These are phyloP conservation scores for Conticribra guillardii DNA, from an alignment of 108 stramenopile genomes.

Conservation along the genomic window DNA sequence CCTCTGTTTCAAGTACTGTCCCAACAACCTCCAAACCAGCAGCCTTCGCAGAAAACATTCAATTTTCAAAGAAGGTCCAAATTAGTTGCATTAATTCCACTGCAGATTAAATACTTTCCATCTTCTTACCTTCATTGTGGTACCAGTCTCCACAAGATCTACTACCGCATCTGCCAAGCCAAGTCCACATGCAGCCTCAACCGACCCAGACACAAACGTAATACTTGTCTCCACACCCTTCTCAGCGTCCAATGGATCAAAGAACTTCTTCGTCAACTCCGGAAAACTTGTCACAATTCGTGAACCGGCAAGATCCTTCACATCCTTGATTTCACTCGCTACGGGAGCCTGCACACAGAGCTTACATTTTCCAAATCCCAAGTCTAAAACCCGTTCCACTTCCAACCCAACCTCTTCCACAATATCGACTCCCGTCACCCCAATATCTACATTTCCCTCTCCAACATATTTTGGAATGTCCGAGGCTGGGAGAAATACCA, in stretches of 20 bases:
- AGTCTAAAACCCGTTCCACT: constrained; percentile 86
- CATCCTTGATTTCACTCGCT: constrained; percentile 68
- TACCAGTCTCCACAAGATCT: constrained; percentile 97
- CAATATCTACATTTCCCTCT: constrained; percentile 95
- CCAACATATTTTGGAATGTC: constrained; percentile 97
- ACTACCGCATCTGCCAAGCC: constrained; percentile 98
- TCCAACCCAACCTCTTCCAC: constrained; percentile 80
- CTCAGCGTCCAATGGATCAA: constrained; percentile 76
- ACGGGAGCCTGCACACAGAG: constrained; percentile 95
- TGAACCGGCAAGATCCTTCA: constrained; percentile 82
- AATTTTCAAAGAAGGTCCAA: neutral
- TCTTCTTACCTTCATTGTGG: constrained; percentile 91
- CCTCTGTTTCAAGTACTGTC: constrained; percentile 80
- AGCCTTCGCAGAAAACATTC: constrained; percentile 55
- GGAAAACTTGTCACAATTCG: constrained; percentile 97
- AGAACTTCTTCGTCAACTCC: constrained; percentile 84
- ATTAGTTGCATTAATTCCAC: neutral
- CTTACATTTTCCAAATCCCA: constrained; percentile 95
- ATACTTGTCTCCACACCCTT: constrained; percentile 81
- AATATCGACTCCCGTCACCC: constrained; percentile 93
- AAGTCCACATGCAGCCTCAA: constrained; percentile 96
- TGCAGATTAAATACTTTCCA: neutral
- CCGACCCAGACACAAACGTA: constrained; percentile 92
- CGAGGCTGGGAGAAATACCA: constrained; percentile 94
- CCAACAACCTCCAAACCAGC: constrained; percentile 95